Percentiles rank a stretch among this genome's conserved stretches.
These are phyloP conservation scores for Aspergillus sclerotialis DNA, from an alignment of 2,329 filamentous ascomycete genomes.

Conservation along the genomic window DNA sequence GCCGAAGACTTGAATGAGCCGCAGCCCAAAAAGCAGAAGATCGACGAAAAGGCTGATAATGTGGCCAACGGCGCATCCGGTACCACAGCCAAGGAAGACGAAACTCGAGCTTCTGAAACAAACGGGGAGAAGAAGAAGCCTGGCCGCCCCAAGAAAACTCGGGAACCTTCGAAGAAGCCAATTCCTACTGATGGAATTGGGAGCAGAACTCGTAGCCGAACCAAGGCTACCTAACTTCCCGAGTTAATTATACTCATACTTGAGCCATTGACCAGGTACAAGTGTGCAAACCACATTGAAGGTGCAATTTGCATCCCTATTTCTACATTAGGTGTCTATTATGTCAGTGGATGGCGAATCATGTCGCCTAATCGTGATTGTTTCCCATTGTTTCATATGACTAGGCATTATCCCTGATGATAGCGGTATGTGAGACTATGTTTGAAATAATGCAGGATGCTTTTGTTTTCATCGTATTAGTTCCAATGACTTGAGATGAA, in stretches of 20 bases:
- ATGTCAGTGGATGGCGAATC: not conserved
- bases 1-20: constrained; percentile 14
- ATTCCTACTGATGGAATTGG: constrained; percentile 27
- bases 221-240: constrained; percentile 16
- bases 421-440: not conserved
- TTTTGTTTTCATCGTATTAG: no score
- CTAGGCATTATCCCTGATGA: not conserved
- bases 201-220: constrained; percentile 33
- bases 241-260: no score
- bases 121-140: constrained; percentile 25
- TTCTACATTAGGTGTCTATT: no score
- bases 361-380: not conserved
- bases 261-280: no score
- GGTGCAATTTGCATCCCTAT: no score
- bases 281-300: no score
- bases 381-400: not conserved
- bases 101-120: constrained; percentile 4
- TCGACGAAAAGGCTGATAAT: constrained; percentile 9
- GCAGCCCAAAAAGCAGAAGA: constrained; percentile 30
- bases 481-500: no score
- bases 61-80: constrained; percentile 12
- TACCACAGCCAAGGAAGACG: constrained; percentile 4
- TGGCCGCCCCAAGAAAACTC: constrained; percentile 25
- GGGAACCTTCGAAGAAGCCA: constrained; percentile 19
- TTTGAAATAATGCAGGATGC: not conserved